phyloP scores from a whole-genome alignment of 176 grass and related monocot species.

The Triticum dicoccoides region DNA sequence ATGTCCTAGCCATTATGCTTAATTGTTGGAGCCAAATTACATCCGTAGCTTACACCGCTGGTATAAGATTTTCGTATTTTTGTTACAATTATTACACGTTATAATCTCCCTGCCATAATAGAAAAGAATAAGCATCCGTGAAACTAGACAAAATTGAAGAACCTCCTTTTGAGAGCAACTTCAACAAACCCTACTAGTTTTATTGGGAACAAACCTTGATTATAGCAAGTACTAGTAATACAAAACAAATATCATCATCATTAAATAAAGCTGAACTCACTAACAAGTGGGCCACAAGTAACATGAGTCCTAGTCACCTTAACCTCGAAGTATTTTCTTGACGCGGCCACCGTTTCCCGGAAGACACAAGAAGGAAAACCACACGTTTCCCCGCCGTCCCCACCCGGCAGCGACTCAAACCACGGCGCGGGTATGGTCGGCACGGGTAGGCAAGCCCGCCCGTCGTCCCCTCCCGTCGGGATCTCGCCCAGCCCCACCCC shows the following conservation, averaged over 20 bases:
- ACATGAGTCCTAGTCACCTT: neutral
- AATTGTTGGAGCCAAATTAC: no score
- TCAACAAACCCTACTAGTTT: no score
- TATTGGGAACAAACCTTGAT: no score
- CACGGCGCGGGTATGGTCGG: neutral
- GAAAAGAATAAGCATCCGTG: no score
- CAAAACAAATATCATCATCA: neutral
- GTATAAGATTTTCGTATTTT: no score
- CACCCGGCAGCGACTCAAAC: constrained; percentile 21
- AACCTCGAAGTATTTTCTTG: neutral
- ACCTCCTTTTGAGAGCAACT: no score
- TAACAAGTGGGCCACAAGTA: neutral
- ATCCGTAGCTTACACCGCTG: no score
- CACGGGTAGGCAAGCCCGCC: neutral
- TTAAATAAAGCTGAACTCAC: neutral
- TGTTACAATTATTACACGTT: no score
- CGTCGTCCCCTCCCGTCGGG: constrained; percentile 3
- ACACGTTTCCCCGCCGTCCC: neutral
- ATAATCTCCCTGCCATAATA: no score
- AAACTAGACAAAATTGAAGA: no score
- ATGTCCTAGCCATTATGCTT: no score
- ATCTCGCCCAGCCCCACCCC: neutral
- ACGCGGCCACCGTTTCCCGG: neutral
- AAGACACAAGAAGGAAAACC: neutral
- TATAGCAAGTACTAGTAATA: no score